A percentile compares a stretch with the other conserved stretches of the same genome.
Evolutionary conservation across 176 grass and related monocot genomes (phyloP).

Genomic region (Carex kokanica): DNA sequence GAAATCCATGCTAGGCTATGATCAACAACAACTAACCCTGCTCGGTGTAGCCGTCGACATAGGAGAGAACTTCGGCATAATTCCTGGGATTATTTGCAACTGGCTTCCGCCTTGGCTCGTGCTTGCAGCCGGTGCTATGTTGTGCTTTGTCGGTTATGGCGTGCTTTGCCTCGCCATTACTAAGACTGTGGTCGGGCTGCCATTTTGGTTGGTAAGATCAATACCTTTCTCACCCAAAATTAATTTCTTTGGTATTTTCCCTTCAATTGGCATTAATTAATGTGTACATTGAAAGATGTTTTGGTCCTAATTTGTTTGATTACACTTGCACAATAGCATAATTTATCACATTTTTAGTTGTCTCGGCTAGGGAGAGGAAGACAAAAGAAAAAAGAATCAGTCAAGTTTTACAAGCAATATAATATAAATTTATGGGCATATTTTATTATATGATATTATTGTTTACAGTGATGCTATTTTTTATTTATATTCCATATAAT

Average conservation of each 20-base stretch:
- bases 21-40: constrained; percentile 67
- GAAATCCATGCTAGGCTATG: constrained; percentile 67
- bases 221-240: neutral
- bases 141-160: constrained; percentile 72
- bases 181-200: constrained; percentile 53
- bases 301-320: neutral
- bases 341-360: neutral
- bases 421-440: neutral
- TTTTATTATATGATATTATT: neutral
- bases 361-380: neutral
- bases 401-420: neutral
- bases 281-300: neutral
- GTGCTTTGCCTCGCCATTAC: constrained; percentile 70
- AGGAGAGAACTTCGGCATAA: constrained; percentile 78
- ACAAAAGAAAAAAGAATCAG: neutral
- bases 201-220: constrained; percentile 64
- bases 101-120: constrained; percentile 66
- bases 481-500: neutral
- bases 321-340: neutral
- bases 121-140: constrained; percentile 59
- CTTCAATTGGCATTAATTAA: neutral
- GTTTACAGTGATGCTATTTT: neutral
- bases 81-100: constrained; percentile 65
- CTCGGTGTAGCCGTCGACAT: constrained; percentile 83
- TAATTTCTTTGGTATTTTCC: neutral